Evolutionary conservation across 805 yeast genomes (phyloP), one percentile per base, ranked within the genome.

Genomic region (Saturnispora bothae): DNA sequence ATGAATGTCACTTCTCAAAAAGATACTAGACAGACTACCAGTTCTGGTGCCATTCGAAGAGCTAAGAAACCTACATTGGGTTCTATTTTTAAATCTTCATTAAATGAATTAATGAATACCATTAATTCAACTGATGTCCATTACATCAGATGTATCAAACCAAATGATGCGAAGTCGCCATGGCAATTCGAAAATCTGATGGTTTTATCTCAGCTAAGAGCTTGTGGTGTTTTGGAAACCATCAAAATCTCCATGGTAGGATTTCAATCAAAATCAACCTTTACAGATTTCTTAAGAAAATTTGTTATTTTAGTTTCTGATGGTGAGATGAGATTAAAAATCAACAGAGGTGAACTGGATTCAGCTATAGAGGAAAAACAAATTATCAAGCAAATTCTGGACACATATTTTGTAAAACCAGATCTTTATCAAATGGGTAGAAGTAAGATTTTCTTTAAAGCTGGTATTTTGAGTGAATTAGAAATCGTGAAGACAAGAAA

Each of bases 211-310:
- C 98, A 89, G 59, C 69, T 89, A 44, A 74, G 98, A 55, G 98
- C 98, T 3, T 89, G 98, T 67, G 98, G 98, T 78, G 97, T 89
- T 32, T 68, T 89, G 48, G 98, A 89, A 58, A 89, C 98, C 1
- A 89, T 89, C 53, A 69, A 95, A 51, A 89, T 89, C 31, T 88
- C 96, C 1, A 85, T 96, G 63, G 96, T 95, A 34, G 98, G 98
- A 22, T 89, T 88, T 69, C 98, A 97, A n/a, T 81, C 96, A 0
- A 71, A 96, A 55, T 85, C 95, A 83, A 76, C 95, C 1, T 89
- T 84, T 54, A 85, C 77, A 36, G 97, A 92, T 53, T 89, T 89
- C 65, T 92, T 88, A 16, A 72, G 77, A 44, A 74, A 95, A 54
- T 89, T 86, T 57, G 84, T 83, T 50, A 76, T 88, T 52, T 67